Evolutionary conservation across 2,329 filamentous ascomycete species (phyloP), one percentile per base, ranked within the genome.

Genomic region (Botrytis hyacinthi): DNA sequence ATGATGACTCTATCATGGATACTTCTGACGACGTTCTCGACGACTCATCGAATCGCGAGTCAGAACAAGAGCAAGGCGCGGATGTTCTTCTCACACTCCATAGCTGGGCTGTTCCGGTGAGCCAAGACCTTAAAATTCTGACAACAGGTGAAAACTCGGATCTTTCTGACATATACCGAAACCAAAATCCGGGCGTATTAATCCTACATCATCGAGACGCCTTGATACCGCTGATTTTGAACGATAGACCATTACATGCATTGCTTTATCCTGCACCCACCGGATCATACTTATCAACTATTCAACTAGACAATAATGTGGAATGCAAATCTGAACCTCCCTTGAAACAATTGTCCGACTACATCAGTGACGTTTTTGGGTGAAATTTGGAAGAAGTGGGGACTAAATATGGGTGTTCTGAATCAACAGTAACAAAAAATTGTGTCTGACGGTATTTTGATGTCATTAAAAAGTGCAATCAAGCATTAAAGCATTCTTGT

Each of bases 81-180:
- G 40, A 14, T 32, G 10, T 4, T 29, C 10, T 37, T 40, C 48
- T 54, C 8, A 4, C 8, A 14, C 65, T 68, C 18, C 65, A 68
- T 9, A 68, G 65, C 48, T 68, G 65, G 65, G 65, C 65, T 16
- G 29, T 68, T 40, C 65, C 65, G 8, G 46, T 68, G 16, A 32
- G 46, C 26, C 35, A 29, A 42, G 46, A 54, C 4, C 46, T 68
- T 1, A 54, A 35, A 4, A 48, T 68, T 7, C 48, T 68, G 5
- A 57, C 46, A 3, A 10, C 16, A 22, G 32, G 32, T 12, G 20
- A 48, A 67, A 16, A 26, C 10, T 63, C 61, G 8, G 61, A 63
- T 63, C 40, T 44, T 5, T 29, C 26, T 42, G 37, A 29, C 18
- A 18, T 40, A 63, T 6, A 44, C 4, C 61, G 12, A n/a, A 63